Percentiles rank a stretch among this genome's conserved stretches.
Evolutionary conservation across 768 basidiomycete species (phyloP).

Genomic region (Amanita pallidorosea): DNA sequence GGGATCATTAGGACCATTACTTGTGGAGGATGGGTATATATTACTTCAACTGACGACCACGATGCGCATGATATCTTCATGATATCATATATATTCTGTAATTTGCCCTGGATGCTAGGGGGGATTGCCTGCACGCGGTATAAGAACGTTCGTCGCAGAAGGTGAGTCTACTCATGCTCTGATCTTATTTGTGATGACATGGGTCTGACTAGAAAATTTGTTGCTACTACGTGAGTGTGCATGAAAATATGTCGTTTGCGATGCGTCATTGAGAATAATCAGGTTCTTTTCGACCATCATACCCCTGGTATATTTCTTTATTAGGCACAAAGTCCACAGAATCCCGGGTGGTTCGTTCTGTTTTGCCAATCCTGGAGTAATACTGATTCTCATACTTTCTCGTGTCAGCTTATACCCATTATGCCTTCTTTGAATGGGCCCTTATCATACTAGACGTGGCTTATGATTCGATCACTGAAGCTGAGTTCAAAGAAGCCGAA

Average conservation of each 20-base stretch:
- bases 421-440: slow-evolving; percentile 83
- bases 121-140: slow-evolving; percentile 46
- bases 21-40: slow-evolving; percentile 89
- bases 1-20: slow-evolving; percentile 67
- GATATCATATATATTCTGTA: slow-evolving; percentile 77
- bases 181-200: background rate
- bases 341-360: slow-evolving; percentile 62
- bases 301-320: slow-evolving; percentile 75
- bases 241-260: background rate
- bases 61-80: slow-evolving; percentile 81
- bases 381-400: background rate
- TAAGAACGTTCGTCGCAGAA: slow-evolving; percentile 32
- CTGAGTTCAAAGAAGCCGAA: slow-evolving; percentile 44
- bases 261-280: slow-evolving; percentile 5
- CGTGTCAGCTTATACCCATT: slow-evolving; percentile 66
- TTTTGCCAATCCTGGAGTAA: background rate
- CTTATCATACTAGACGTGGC: slow-evolving; percentile 65
- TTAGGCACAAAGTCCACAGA: slow-evolving; percentile 73
- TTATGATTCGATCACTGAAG: slow-evolving; percentile 57
- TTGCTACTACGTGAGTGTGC: slow-evolving; percentile 38
- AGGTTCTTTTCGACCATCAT: slow-evolving; percentile 66
- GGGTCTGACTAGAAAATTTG: slow-evolving; percentile 16
- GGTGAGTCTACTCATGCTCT: slow-evolving; percentile 26
- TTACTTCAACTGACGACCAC: slow-evolving; percentile 79
- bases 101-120: slow-evolving; percentile 85